Evolutionary conservation across 805 yeast species (phyloP).

Genomic region (Metschnikowia corniflorae): DNA sequence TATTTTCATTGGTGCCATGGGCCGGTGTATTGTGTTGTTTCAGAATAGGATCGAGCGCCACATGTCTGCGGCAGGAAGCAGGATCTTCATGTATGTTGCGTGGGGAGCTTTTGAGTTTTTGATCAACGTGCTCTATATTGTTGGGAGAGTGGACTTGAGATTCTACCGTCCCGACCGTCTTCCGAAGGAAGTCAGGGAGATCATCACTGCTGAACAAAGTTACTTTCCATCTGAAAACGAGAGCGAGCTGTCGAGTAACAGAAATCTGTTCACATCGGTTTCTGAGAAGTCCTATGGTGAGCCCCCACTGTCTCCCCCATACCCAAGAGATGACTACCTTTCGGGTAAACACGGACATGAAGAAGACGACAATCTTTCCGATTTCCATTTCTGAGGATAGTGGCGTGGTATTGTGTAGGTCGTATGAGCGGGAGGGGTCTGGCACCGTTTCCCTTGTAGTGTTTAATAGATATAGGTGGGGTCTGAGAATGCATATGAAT

Average conservation of each 20-base stretch:
- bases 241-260: slow-evolving; percentile 10
- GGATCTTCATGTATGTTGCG: slow-evolving; percentile 60
- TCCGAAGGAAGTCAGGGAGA: slow-evolving; percentile 36
- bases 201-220: slow-evolving; percentile 42
- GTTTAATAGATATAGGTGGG: no score
- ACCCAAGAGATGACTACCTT: slow-evolving; percentile 15
- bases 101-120: slow-evolving; percentile 68
- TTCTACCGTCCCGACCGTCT: slow-evolving; percentile 73
- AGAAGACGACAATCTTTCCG: slow-evolving; percentile 15
- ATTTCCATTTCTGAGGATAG: slow-evolving; percentile 19
- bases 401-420: no score
- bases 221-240: slow-evolving; percentile 30
- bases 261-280: slow-evolving; percentile 7
- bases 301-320: slow-evolving; percentile 15
- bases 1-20: slow-evolving; percentile 48
- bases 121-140: slow-evolving; percentile 52
- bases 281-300: slow-evolving; percentile 11
- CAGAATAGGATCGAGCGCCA: slow-evolving; percentile 23
- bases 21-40: slow-evolving; percentile 49
- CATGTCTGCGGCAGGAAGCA: slow-evolving; percentile 25
- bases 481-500: no score
- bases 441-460: no score
- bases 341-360: slow-evolving; percentile 3
- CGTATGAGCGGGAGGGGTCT: no score
- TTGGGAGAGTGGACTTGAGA: slow-evolving; percentile 69